These are phyloP conservation scores for Neodidymelliopsis sp. DNA, from an alignment of 2,329 filamentous ascomycete species.

Conservation along the genomic window DNA sequence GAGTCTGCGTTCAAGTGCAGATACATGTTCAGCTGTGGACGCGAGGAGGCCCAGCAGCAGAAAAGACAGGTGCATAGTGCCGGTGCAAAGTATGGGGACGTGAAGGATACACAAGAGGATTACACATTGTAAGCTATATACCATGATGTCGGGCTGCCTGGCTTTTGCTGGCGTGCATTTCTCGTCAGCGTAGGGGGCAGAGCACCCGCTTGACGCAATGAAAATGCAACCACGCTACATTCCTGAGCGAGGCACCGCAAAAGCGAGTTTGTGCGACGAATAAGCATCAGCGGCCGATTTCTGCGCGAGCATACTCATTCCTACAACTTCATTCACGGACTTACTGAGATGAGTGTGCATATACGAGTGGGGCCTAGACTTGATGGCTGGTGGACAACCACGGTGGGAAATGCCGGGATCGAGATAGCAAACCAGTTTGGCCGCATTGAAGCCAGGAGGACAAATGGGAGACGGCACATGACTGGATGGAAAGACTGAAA, in stretches of 20 bases:
- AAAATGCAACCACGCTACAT: slow-evolving; percentile 22
- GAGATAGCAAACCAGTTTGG: neutral
- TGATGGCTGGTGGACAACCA: neutral
- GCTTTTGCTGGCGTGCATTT: slow-evolving; percentile 8
- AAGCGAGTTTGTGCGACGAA: slow-evolving; percentile 10
- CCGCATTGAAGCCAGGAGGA: neutral
- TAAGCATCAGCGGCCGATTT: slow-evolving; percentile 3
- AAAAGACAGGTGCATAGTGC: slow-evolving; percentile 6
- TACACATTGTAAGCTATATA: slow-evolving; percentile 10
- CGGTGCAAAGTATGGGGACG: neutral
- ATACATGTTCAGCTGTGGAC: neutral
- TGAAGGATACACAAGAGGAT: neutral
- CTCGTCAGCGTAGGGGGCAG: slow-evolving; percentile 3
- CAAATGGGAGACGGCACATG: neutral
- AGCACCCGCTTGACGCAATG: slow-evolving; percentile 1
- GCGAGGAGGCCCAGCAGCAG: neutral
- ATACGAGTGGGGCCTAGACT: slow-evolving; percentile 6
- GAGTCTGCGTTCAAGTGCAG: slow-evolving; percentile 1
- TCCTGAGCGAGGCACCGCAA: slow-evolving; percentile 6
- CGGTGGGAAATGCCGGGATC: neutral
- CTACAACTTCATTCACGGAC: slow-evolving; percentile 16
- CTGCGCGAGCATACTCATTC: slow-evolving; percentile 11
- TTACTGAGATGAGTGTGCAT: slow-evolving; percentile 12
- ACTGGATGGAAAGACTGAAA: slow-evolving; percentile 5
- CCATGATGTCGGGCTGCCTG: neutral